Evolutionary conservation across 345 rosid genomes (phyloP).

Genomic region (Firmiana major): DNA sequence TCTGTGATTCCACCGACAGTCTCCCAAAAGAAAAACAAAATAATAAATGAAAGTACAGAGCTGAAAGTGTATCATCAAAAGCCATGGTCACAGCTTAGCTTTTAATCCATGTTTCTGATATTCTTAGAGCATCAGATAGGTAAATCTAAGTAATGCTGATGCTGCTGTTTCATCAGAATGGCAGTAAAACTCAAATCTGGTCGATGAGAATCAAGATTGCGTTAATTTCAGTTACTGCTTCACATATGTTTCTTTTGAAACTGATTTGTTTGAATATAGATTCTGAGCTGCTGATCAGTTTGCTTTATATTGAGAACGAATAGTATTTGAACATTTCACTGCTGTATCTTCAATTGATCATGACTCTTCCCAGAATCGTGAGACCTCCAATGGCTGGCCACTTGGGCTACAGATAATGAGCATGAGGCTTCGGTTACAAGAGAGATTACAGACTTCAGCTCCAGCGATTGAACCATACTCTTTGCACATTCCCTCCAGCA

Average conservation of each 20-base stretch:
- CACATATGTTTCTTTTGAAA: not conserved
- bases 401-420: constrained; percentile 46
- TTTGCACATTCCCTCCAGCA: constrained; percentile 18
- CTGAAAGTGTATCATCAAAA: not conserved
- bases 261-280: not conserved
- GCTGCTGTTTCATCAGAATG: not conserved
- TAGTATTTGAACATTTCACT: not conserved
- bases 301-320: not conserved
- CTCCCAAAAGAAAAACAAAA: not conserved
- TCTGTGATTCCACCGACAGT: constrained; percentile 11
- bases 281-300: not conserved
- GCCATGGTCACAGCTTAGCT: not conserved
- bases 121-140: not conserved
- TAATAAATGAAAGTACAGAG: not conserved
- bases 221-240: not conserved
- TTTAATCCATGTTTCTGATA: not conserved
- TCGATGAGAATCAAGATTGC: not conserved
- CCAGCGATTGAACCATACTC: constrained; percentile 23
- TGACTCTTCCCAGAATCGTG: constrained; percentile 31
- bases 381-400: constrained; percentile 51
- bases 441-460: constrained; percentile 21
- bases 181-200: not conserved
- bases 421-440: constrained; percentile 31
- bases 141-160: not conserved
- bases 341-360: not conserved